Percentiles rank a stretch among this genome's conserved stretches.
Conservation (phyloP, 2,329 filamentous ascomycete species). For the Cercospora nicotianae region DNA sequence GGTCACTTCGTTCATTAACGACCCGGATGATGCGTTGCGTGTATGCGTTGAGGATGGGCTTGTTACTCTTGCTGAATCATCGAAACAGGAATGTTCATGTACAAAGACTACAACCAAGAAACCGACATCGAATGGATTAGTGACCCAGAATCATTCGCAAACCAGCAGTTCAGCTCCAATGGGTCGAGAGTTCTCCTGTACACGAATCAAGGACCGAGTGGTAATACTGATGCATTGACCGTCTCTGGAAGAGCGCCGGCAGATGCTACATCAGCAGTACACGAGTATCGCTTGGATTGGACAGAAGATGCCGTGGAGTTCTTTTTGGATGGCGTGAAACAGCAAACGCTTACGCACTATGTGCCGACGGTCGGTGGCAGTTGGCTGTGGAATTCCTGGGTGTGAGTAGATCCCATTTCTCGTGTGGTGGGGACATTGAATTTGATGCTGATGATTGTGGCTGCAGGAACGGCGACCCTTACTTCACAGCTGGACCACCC, state of each 20-base stretch:
- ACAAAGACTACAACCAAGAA: conserved; percentile 26
- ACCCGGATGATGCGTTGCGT: background rate
- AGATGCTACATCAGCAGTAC: conserved; percentile 21
- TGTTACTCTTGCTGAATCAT: background rate
- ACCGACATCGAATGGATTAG: conserved; percentile 31
- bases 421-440: background rate
- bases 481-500: conserved; percentile 27
- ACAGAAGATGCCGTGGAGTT: conserved; percentile 15
- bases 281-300: conserved; percentile 31
- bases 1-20: conserved; percentile 8
- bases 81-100: conserved; percentile 26
- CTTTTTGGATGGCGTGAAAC: conserved; percentile 24
- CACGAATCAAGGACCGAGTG: conserved; percentile 26
- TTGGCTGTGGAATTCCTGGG: conserved; percentile 33
- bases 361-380: conserved; percentile 23
- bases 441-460: background rate
- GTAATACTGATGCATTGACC: conserved; percentile 3
- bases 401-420: conserved; percentile 12
- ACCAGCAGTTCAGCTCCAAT: conserved; percentile 17
- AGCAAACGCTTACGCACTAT: conserved; percentile 21
- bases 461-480: conserved; percentile 25
- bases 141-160: conserved; percentile 24
- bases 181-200: conserved; percentile 20
- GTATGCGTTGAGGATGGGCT: background rate
- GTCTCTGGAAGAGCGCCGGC: conserved; percentile 9